Evolutionary conservation across 2,329 filamentous ascomycete species (phyloP), one percentile per base, ranked within the genome.

Genomic region (Claviceps spartinae): DNA sequence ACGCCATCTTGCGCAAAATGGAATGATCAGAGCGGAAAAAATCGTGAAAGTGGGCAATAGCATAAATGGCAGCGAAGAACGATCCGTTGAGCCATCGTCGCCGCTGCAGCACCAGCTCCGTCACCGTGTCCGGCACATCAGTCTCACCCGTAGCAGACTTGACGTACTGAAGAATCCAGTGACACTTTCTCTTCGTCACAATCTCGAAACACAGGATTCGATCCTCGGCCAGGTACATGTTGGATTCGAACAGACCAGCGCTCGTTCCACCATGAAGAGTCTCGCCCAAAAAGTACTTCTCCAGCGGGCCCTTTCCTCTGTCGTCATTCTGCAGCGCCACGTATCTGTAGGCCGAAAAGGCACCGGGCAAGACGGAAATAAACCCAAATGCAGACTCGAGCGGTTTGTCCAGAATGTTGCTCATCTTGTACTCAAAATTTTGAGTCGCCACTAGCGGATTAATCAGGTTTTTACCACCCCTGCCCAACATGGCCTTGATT

Each of bases 351-450:
- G 93, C 93, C n/a, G 91, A 97, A 69, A 98, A 95, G 53, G 93
- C 93, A 73, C 93, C 93, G 0, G 93, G 93, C 63, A 98, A 75
- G 62, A 98, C 93, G 45, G 88, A 88, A 65, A 98, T 97, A 71
- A 97, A 98, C 47, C 93, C 93, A 67, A 98, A 98, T 0, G 91
- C 88, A 4, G 91, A 97, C 66, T 98, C 93, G 42, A 98, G 74
- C 2, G 93, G 93, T 72, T 98, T 98, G 68, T 98, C 93, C 45
- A 98, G 78, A 64, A 98, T 98, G 64, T 98, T 98, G 67, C 88
- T 95, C 86, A 98, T 95, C 77, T 98, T 98, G 78, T 98, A 98
- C 72, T 98, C 93, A 61, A 98, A 98, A 65, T 98, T 98, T 63
- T 98, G 93, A 1, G 90, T 90, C 2, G 93, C 93, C 22, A 98